These are phyloP conservation scores for Phytopythium aichiense DNA, from an alignment of 352 stramenopile genomes.

Conservation along the genomic window DNA sequence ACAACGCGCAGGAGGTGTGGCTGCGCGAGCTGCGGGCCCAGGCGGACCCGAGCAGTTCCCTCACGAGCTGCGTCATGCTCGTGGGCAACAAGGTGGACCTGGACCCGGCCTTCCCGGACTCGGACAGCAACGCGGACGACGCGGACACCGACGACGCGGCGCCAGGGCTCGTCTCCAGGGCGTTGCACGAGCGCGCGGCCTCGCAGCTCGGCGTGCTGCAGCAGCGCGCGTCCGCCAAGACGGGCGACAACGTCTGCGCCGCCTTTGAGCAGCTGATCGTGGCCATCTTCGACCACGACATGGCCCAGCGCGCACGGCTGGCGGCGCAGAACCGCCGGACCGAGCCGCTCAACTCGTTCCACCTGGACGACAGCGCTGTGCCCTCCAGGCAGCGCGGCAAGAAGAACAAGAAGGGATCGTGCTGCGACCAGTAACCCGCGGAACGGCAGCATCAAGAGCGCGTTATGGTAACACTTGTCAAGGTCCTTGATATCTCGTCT, in stretches of 20 bases:
- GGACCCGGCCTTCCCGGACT: conserved; percentile 9
- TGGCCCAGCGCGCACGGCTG: conserved; percentile 33
- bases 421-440: conserved; percentile 3
- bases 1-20: conserved; percentile 70
- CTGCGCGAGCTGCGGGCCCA: conserved; percentile 70
- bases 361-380: conserved; percentile 29
- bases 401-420: not conserved
- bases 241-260: conserved; percentile 53
- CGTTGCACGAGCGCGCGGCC: conserved; percentile 39
- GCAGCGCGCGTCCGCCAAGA: conserved; percentile 68
- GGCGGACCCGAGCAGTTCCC: conserved; percentile 53
- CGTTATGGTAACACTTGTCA: not conserved
- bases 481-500: too few relatives aligned
- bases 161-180: conserved; percentile 22
- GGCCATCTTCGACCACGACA: conserved; percentile 62
- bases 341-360: conserved; percentile 31
- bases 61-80: conserved; percentile 65
- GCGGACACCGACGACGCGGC: conserved; percentile 5
- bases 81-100: conserved; percentile 83
- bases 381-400: conserved; percentile 1
- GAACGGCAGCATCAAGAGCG: not conserved
- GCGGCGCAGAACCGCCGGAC: not conserved
- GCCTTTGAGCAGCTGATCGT: conserved; percentile 74
- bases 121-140: not conserved
- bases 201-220: conserved; percentile 37